Conservation (phyloP, 176 grass and related monocot genomes). For the Oryza meridionalis region DNA sequence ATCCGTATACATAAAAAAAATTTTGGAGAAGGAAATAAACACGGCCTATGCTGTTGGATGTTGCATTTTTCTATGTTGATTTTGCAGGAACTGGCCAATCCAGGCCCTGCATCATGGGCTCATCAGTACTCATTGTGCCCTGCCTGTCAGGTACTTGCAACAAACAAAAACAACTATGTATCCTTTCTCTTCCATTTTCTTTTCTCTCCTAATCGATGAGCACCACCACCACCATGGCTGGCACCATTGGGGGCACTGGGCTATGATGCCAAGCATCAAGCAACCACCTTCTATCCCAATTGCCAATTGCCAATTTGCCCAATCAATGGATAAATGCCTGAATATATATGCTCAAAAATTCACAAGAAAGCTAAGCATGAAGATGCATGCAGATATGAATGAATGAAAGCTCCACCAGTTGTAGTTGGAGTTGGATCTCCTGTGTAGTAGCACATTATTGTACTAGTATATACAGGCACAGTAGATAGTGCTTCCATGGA, state of each 20-base stretch:
- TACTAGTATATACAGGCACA: neutral
- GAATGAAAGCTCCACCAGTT: neutral
- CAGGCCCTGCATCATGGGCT: constrained; percentile 1
- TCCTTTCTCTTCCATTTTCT: neutral
- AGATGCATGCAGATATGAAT: neutral
- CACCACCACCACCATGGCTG: neutral
- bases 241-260: neutral
- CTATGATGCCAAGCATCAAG: neutral
- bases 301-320: neutral
- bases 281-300: neutral
- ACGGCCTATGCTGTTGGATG: neutral
- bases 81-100: constrained; percentile 15
- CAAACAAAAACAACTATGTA: too few species aligned
- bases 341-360: neutral
- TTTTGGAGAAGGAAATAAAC: too few species aligned
- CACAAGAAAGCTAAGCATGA: neutral
- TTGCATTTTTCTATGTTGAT: constrained; percentile 16
- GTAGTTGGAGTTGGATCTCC: neutral
- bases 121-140: neutral
- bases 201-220: neutral
- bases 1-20: too few species aligned
- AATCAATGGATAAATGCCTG: too few species aligned
- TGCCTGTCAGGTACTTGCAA: neutral
- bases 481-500: neutral
- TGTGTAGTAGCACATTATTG: neutral